Conservation (phyloP, 2,329 filamentous ascomycete genomes). For the Fusarium austroafricanum region DNA sequence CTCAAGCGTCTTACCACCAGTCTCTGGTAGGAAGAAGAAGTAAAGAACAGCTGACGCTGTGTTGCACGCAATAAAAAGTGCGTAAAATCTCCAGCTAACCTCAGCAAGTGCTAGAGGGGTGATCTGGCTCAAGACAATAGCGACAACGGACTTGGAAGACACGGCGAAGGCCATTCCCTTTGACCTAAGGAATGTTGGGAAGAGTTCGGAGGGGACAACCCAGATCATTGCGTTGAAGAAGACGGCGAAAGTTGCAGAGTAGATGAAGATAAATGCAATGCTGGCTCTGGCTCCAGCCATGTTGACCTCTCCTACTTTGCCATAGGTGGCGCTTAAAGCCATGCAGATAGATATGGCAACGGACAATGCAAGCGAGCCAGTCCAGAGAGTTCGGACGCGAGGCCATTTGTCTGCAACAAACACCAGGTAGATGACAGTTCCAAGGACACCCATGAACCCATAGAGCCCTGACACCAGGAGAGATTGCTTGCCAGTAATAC, state of each 20-base stretch:
- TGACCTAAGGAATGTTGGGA: slow-evolving; percentile 38
- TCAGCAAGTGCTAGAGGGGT: slow-evolving; percentile 39
- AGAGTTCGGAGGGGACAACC: slow-evolving; percentile 47
- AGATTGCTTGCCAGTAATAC: slow-evolving; percentile 59
- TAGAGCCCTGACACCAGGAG: slow-evolving; percentile 61
- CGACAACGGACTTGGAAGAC: slow-evolving; percentile 43
- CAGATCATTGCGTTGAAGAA: slow-evolving; percentile 51
- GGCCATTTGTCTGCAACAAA: slow-evolving; percentile 48
- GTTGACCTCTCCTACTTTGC: slow-evolving; percentile 26
- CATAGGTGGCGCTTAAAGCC: slow-evolving; percentile 42
- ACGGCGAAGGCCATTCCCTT: slow-evolving; percentile 43
- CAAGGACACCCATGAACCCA: slow-evolving; percentile 50
- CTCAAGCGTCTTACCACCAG: too few species aligned
- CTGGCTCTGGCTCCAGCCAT: slow-evolving; percentile 39
- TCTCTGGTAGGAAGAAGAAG: too few species aligned
- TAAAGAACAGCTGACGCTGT: too few species aligned
- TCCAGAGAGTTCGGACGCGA: slow-evolving; percentile 28
- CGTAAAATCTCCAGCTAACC: not conserved
- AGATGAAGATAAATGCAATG: slow-evolving; percentile 50
- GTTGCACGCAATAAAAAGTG: too few species aligned
- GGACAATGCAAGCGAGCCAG: slow-evolving; percentile 35
- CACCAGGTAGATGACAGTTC: slow-evolving; percentile 47
- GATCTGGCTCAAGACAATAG: slow-evolving; percentile 47
- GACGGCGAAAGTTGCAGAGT: slow-evolving; percentile 46
- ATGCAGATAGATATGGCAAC: slow-evolving; percentile 43